Evolutionary conservation across 805 yeast genomes (phyloP).

Genomic region (Yarrowia porcina): DNA sequence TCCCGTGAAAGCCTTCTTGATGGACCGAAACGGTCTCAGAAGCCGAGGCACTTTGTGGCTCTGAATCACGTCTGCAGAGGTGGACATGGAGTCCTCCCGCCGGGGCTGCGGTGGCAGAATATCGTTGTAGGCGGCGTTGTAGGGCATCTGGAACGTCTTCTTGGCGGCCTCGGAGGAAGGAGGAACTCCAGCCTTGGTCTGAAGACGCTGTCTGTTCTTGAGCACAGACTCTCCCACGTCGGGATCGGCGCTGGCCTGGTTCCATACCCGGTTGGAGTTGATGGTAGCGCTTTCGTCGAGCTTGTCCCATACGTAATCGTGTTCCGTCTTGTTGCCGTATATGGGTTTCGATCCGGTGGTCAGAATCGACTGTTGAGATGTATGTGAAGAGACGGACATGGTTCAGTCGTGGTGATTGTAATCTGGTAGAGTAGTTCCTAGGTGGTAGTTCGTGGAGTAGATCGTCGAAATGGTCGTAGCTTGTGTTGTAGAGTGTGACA

Average conservation of each 20-base stretch:
- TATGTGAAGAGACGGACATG: slow-evolving; percentile 11
- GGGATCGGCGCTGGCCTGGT: slow-evolving; percentile 2
- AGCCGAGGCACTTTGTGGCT: slow-evolving; percentile 14
- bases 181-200: background rate
- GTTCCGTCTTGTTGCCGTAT: slow-evolving; percentile 11
- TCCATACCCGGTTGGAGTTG: slow-evolving; percentile 23
- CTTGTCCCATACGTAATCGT: slow-evolving; percentile 24
- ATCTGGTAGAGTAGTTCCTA: no score
- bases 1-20: slow-evolving; percentile 5
- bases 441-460: no score
- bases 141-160: slow-evolving; percentile 12
- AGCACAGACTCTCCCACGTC: slow-evolving; percentile 3
- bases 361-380: slow-evolving; percentile 2
- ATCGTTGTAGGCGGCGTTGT: slow-evolving; percentile 8
- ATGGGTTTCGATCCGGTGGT: slow-evolving; percentile 13
- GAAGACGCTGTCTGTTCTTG: slow-evolving; percentile 8
- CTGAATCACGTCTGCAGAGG: slow-evolving; percentile 8
- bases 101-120: background rate
- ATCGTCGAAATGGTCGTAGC: no score
- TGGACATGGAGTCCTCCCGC: background rate
- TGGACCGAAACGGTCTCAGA: background rate
- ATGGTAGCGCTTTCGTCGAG: slow-evolving; percentile 6
- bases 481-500: no score
- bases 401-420: no score
- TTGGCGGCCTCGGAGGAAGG: background rate